phyloP scores from a whole-genome alignment of 371 early-diverging fungal genomes.

The Mucor velutinosus region DNA sequence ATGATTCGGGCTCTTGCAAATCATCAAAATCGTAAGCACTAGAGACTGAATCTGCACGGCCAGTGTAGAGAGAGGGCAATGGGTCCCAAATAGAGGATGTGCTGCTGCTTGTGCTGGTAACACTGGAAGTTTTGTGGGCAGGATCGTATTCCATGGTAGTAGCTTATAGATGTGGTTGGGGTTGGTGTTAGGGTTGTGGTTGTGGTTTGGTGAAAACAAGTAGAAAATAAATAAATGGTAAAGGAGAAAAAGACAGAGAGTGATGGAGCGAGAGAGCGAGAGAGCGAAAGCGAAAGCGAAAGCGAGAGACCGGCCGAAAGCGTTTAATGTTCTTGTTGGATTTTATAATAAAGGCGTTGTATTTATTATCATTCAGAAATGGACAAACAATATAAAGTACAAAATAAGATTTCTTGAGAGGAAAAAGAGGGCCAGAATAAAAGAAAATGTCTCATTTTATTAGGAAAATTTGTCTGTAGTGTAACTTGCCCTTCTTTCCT shows the following conservation, averaged over 20 bases:
- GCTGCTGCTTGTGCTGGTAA: conserved; percentile 28
- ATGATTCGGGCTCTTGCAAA: conserved; percentile 15
- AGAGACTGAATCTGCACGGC: conserved; percentile 20
- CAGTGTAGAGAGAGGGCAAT: conserved; percentile 31
- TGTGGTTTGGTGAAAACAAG: too few species aligned
- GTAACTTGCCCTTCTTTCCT: not conserved
- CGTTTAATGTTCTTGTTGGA: conserved; percentile 5
- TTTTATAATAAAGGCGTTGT: conserved; percentile 5
- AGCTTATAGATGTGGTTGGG: not conserved
- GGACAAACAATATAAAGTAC: not conserved
- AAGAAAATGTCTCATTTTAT: not conserved
- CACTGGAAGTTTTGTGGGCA: conserved; percentile 31
- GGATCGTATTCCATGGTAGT: conserved; percentile 31
- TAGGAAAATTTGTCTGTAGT: not conserved
- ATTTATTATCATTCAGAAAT: conserved; percentile 19
- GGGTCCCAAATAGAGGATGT: conserved; percentile 26
- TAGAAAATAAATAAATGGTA: not conserved
- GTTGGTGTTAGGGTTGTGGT: too few species aligned
- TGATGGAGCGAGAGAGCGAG: conserved; percentile 17
- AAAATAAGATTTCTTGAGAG: not conserved
- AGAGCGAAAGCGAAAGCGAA: not conserved
- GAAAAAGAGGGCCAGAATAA: not conserved
- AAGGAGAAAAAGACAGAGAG: conserved; percentile 8
- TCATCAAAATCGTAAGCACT: conserved; percentile 26
- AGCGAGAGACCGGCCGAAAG: not conserved